phyloP scores from a whole-genome alignment of 805 yeast genomes.

The Pichia deserticola region DNA sequence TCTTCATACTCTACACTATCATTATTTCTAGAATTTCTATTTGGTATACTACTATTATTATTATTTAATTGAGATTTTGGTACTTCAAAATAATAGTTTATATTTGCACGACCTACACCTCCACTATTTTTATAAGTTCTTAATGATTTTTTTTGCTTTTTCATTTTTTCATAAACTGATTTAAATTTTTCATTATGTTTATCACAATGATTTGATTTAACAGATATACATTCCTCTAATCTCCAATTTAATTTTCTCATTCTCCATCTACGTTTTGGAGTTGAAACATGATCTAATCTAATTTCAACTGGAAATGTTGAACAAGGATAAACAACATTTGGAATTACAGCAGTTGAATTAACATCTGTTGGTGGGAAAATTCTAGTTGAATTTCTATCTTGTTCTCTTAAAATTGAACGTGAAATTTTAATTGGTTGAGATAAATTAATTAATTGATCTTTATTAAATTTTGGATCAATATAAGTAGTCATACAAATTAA shows the following conservation, averaged over 20 bases:
- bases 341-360: constrained; percentile 78
- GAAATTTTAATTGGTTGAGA: constrained; percentile 62
- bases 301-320: constrained; percentile 80
- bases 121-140: constrained; percentile 24
- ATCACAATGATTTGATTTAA: constrained; percentile 51
- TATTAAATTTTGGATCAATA: constrained; percentile 29
- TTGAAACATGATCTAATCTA: constrained; percentile 63
- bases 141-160: constrained; percentile 21
- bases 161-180: constrained; percentile 35
- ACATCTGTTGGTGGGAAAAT: constrained; percentile 95
- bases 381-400: constrained; percentile 78
- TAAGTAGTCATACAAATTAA: constrained; percentile 53
- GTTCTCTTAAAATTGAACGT: constrained; percentile 72
- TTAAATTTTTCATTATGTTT: constrained; percentile 47
- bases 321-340: constrained; percentile 84
- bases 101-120: constrained; percentile 21
- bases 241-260: constrained; percentile 87
- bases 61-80: constrained; percentile 15
- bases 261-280: constrained; percentile 71
- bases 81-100: constrained; percentile 23
- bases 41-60: constrained; percentile 5
- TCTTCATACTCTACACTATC: background rate
- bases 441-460: constrained; percentile 33
- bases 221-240: constrained; percentile 72
- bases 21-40: background rate